A percentile compares a stretch with the other conserved stretches of the same genome.
phyloP scores from a whole-genome alignment of 2,329 filamentous ascomycete species.

The Ophiognomonia clavigignenti-juglandacearum region DNA sequence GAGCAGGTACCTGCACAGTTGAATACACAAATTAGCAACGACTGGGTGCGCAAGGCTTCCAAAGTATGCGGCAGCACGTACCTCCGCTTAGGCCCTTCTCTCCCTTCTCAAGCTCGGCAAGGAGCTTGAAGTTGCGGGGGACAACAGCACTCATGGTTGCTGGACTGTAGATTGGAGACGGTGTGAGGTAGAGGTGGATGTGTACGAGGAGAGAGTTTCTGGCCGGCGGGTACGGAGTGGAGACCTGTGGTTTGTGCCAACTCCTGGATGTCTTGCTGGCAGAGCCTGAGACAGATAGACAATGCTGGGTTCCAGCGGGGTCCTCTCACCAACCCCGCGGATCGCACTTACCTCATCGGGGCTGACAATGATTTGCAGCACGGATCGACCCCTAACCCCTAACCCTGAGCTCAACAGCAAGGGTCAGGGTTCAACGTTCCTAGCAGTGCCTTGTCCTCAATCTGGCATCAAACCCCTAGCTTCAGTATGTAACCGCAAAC shows the following conservation, averaged over 20 bases:
- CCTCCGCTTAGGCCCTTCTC: slow-evolving; percentile 95
- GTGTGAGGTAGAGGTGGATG: too few relatives aligned
- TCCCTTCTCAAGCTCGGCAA: slow-evolving; percentile 98
- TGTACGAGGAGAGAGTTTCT: too few relatives aligned
- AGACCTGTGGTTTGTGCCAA: too few relatives aligned
- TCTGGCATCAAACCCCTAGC: neutral
- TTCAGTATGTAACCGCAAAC: neutral
- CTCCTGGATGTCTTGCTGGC: too few relatives aligned
- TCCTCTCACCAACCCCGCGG: too few relatives aligned
- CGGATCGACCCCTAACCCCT: neutral
- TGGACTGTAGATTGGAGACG: neutral
- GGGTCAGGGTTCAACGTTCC: neutral
- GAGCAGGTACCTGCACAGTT: slow-evolving; percentile 87
- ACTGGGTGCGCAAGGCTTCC: neutral
- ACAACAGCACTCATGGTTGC: slow-evolving; percentile 41
- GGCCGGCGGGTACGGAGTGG: too few relatives aligned
- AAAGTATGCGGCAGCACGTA: slow-evolving; percentile 32
- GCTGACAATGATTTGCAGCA: too few relatives aligned
- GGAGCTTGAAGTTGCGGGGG: slow-evolving; percentile 90
- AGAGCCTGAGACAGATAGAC: too few relatives aligned
- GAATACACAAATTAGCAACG: neutral
- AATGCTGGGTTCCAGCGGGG: too few relatives aligned
- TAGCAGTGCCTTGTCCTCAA: neutral
- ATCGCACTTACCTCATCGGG: too few relatives aligned
- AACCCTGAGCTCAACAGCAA: neutral